Evolutionary conservation across 495 filamentous ascomycete genomes (phyloP), one percentile per base, ranked within the genome.

Genomic region (Recurvomyces mirabilis): DNA sequence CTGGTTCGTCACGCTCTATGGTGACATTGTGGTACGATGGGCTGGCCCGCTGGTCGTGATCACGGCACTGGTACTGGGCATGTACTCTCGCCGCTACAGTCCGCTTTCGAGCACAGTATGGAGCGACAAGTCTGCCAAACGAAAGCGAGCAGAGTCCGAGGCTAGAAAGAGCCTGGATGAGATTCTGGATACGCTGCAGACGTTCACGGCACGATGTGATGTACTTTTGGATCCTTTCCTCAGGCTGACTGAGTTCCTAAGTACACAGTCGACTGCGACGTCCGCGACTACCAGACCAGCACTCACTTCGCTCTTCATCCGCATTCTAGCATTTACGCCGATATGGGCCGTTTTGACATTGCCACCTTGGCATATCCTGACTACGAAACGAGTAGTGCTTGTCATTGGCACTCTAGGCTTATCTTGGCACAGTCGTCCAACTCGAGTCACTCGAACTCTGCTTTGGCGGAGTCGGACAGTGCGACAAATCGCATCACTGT

Each of bases 261-360:
- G 86, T 17, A 94, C 87, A 0, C 86, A 94, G 50, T 73, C 81
- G 31, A 93, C 84, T 0, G 81, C 93, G 0, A 95, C 91, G 12
- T 89, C 82, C 11, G 87, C 89, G 0, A 94, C 87, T 0, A 95
- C 91, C 0, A 68, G 79, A 45, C 91, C 93, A n/a, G 86, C 88
- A 1, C 74, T 99, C 25, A 95, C 83, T 0, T 80, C 81, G 0
- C 67, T 99, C 2, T 87, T 96, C 55, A 74, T 95, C 31, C 81
- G 91, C 11, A 93, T 95, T 28, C 64, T 95, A 2, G 69, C 91
- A 11, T 71, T 93, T 40, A 89, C 85, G 0, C 91, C 91, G 0
- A 56, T 93, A 30, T 99, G 91, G 91, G 74, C 93, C 35, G 53
- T 72, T 3, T 62, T 95, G 20, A 87, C 87, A 0, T 69, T 94